Percentiles rank a stretch among this genome's conserved stretches.
Conservation (phyloP, 257 asterid genomes). For the Marsdenia floribunda region DNA sequence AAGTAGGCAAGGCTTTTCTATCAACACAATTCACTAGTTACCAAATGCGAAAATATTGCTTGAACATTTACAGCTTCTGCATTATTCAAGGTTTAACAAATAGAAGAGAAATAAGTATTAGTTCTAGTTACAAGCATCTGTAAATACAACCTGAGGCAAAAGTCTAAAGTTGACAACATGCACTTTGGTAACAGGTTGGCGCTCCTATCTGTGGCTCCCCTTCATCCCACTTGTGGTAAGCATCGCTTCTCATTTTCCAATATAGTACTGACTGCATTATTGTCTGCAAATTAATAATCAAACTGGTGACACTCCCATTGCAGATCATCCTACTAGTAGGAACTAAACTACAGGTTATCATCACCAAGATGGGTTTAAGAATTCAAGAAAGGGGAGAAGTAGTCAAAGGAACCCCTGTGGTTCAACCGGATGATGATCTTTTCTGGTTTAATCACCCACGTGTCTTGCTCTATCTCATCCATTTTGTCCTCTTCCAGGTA, state of each 20-base stretch:
- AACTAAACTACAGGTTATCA: constrained; percentile 56
- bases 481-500: constrained; percentile 66
- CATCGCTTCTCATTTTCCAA: not conserved
- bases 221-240: constrained; percentile 53
- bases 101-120: not conserved
- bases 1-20: not conserved
- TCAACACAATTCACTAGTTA: not conserved
- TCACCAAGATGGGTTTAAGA: constrained; percentile 59
- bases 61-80: not conserved
- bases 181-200: constrained; percentile 36
- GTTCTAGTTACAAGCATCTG: not conserved
- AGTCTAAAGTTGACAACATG: not conserved
- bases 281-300: not conserved
- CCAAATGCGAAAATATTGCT: not conserved
- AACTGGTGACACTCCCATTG: not conserved
- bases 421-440: constrained; percentile 56
- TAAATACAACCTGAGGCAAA: not conserved
- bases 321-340: constrained; percentile 57
- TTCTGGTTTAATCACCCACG: constrained; percentile 69
- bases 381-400: constrained; percentile 60
- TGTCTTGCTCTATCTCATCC: constrained; percentile 49
- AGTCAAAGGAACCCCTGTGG: constrained; percentile 49
- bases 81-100: not conserved
- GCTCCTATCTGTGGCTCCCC: constrained; percentile 62
- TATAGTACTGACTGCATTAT: not conserved